Percentiles rank a stretch among this genome's conserved stretches.
These are phyloP conservation scores for Tolypocladium album DNA, from an alignment of 2,329 filamentous ascomycete genomes.

Conservation along the genomic window DNA sequence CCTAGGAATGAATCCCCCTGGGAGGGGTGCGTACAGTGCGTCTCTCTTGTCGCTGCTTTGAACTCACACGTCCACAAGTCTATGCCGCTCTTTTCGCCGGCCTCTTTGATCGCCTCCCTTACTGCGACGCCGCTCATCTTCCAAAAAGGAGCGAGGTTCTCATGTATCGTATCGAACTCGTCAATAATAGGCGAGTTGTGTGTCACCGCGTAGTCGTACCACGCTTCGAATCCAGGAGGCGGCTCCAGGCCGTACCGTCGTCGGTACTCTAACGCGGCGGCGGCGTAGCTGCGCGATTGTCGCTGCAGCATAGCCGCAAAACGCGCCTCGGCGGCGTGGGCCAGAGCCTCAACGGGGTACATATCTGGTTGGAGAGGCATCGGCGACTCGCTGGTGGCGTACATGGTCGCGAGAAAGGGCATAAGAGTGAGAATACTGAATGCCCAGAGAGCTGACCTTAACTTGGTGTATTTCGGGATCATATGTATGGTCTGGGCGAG, in stretches of 20 bases:
- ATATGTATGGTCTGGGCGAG: slow-evolving; percentile 19
- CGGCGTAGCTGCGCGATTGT: slow-evolving; percentile 26
- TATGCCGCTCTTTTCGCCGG: slow-evolving; percentile 5
- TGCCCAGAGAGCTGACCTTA: slow-evolving; percentile 16
- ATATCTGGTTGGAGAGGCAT: background rate
- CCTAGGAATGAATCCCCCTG: slow-evolving; percentile 11
- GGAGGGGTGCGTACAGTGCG: slow-evolving; percentile 20
- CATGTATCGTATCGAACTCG: slow-evolving; percentile 33
- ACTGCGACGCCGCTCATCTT: slow-evolving; percentile 24
- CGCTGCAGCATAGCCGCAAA: slow-evolving; percentile 20
- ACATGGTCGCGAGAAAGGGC: slow-evolving; percentile 18
- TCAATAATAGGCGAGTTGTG: slow-evolving; percentile 36
- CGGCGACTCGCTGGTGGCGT: background rate
- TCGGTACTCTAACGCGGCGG: slow-evolving; percentile 28
- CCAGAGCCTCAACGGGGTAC: slow-evolving; percentile 26
- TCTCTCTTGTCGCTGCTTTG: slow-evolving; percentile 11
- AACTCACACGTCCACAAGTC: slow-evolving; percentile 28
- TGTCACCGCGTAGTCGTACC: slow-evolving; percentile 30
- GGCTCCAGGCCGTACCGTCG: slow-evolving; percentile 30
- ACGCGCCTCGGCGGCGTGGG: slow-evolving; percentile 11
- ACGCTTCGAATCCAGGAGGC: slow-evolving; percentile 33
- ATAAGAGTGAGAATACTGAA: slow-evolving; percentile 18
- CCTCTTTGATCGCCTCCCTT: slow-evolving; percentile 13
- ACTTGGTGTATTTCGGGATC: slow-evolving; percentile 19
- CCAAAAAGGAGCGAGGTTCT: slow-evolving; percentile 28